These are phyloP conservation scores for Graphium sp. DNA, from an alignment of 2,329 filamentous ascomycete species.

Conservation along the genomic window DNA sequence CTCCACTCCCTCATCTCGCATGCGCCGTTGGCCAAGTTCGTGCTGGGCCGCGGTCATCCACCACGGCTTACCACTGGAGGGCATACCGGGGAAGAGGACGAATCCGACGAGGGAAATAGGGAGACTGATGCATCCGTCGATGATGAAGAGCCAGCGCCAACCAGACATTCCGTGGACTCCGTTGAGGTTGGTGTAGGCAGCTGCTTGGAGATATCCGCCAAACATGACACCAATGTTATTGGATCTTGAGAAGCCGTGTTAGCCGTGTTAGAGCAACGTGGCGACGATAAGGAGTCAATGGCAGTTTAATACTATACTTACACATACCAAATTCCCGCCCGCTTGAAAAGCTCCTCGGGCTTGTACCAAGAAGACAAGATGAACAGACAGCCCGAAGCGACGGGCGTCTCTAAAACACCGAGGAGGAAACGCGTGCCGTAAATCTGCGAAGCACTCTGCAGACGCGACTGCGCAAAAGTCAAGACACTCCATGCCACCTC, in stretches of 20 bases:
- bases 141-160: constrained; percentile 23
- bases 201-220: constrained; percentile 17
- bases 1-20: constrained; percentile 10
- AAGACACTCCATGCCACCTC: constrained; percentile 9
- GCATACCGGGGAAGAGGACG: constrained; percentile 14
- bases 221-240: constrained; percentile 14
- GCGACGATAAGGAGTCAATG: not conserved
- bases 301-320: too few relatives aligned
- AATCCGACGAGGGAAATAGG: constrained; percentile 15
- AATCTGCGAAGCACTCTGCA: constrained; percentile 10
- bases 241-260: constrained; percentile 3
- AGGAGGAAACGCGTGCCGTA: constrained; percentile 14
- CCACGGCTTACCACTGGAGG: constrained; percentile 11
- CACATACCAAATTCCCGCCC: constrained; percentile 29
- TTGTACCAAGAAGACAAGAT: constrained; percentile 17
- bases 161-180: constrained; percentile 27
- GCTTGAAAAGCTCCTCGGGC: constrained; percentile 23
- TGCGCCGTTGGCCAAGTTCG: constrained; percentile 11
- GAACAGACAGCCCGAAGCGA: constrained; percentile 12
- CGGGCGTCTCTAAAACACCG: constrained; percentile 10
- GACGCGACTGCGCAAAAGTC: constrained; percentile 9
- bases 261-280: not conserved
- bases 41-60: constrained; percentile 12
- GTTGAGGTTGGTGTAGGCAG: constrained; percentile 20
- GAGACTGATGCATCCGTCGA: constrained; percentile 16